Base-by-base conservation (phyloP, 768 basidiomycete genomes). In the Rhizopogon vulgaris region DNA sequence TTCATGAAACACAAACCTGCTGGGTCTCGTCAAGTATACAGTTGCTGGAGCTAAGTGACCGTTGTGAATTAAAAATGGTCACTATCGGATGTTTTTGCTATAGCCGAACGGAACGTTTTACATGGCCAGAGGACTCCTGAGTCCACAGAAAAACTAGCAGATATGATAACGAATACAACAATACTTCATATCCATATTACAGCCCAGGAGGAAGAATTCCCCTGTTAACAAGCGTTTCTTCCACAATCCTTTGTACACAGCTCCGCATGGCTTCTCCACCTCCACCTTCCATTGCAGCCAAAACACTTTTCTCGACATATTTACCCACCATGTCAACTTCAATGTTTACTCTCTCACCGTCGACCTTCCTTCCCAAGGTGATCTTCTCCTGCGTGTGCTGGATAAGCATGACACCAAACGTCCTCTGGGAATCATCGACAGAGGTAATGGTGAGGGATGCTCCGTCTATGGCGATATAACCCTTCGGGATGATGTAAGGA, bases 251-350 rank as follows among this genome's bases (percentile, higher is more conserved):
- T 63, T 82, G 80, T 32, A 90, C 74, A 62, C 82, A 48, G 14
- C 60, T 67, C 46, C 71, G 69, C 42, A 86, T 58, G 3, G 73
- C 73, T 30, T 72, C 71, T 17, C 75, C 74, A 0, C 75, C 82
- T 6, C 70, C 73, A 1, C 82, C 82, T 6, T 78, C 77, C 38
- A 90, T 69, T 47, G 82, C 82, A 38, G 85, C 84, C 12, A 70
- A 63, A 2, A 94, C 88, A 51, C 90, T 86, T 74, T 93, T 93
- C 62, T 80, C 79, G 4, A 94, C 89, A 57, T 90, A 93, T 69
- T 95, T 95, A 14, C 90, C 93, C 17, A 94, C 84, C 82, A 93
- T 91, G 65, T 96, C 93, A 40, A 87, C 93, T 72, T 99, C 96
- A 53, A 99, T 79, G 63, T 99, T 99, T 48, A 98, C 94, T 60